Evolutionary conservation across 371 early-diverging fungal species (phyloP), one percentile per base, ranked within the genome.

Genomic region (Mucor irregularis): DNA sequence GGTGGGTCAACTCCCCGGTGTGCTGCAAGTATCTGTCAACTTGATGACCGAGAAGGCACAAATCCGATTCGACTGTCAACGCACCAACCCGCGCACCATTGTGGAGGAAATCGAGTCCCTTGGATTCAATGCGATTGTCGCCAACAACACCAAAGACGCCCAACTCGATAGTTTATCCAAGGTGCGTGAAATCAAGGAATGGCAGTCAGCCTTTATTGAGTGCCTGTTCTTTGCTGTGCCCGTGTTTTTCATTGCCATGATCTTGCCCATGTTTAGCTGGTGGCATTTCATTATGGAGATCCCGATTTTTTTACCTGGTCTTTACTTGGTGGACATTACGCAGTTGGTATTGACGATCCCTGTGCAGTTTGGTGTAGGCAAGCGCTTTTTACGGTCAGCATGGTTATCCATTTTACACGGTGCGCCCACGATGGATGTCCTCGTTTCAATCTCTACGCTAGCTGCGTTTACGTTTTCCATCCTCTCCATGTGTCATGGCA

Each of bases 371-470:
- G 84, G 83, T 19, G 76, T 95, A 9, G 97, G 96, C 3, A 66
- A 69, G 30, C 78, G 87, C 33, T 97, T 98, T 73, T 89, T 94
- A 65, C 54, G 55, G 14, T 78, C 90, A 14, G 87, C 95, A 1
- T 91, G 80, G 71, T 89, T 89, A 66, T 89, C 96, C 0, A 51
- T 95, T 3, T 61, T 66, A 17, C 95, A 95, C 56, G 81, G 88
- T 3, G 81, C 83, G 26, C 90, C 95, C 38, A 98, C 93, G 21
- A 98, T 98, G 98, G 98, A 98, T 68, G 95, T 95, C 30, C 74
- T 98, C 35, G 86, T 98, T 8, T 78, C 89, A 0, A 65, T 96
- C 7, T 94, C 96, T 16, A 97, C 98, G 0, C 58, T 90, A 30
- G 77, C 90, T n/a, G 90, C 97, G 0, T 98, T 90, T 62, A 51